Evolutionary conservation across 306 rosid genomes (phyloP).

Genomic region (Vigna radiata): DNA sequence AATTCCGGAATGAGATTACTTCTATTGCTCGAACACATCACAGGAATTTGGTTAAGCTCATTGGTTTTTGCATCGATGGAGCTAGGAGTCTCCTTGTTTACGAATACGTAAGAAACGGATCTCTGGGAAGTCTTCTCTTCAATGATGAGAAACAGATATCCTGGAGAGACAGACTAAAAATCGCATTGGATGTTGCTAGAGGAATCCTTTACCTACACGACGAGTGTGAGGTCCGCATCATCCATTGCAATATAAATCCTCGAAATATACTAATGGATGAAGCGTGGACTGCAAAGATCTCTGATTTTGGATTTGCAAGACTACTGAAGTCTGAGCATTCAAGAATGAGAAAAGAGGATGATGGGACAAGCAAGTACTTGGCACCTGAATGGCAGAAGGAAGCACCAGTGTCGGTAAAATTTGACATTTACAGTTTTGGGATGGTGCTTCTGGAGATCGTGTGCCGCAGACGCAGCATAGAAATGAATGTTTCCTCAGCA

Average conservation of each 20-base stretch:
- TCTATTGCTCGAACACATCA: conserved; percentile 55
- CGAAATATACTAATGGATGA: conserved; percentile 55
- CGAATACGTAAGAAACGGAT: conserved; percentile 54
- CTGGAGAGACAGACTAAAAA: conserved; percentile 38
- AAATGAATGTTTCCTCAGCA: conserved; percentile 23
- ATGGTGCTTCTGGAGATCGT: conserved; percentile 47
- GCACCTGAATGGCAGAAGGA: conserved; percentile 53
- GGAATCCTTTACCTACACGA: conserved; percentile 53
- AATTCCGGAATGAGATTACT: conserved; percentile 48
- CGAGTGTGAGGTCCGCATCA: conserved; percentile 46
- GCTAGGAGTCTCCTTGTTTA: conserved; percentile 48
- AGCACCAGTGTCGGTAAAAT: conserved; percentile 35
- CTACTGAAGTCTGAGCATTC: conserved; percentile 11
- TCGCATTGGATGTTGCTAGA: conserved; percentile 46
- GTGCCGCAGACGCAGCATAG: conserved; percentile 40
- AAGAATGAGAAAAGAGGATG: conserved; percentile 7
- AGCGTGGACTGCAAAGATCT: conserved; percentile 47
- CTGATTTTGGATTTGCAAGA: conserved; percentile 56
- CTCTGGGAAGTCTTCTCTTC: conserved; percentile 48
- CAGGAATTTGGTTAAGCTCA: conserved; percentile 48
- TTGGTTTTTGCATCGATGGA: conserved; percentile 55
- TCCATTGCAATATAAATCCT: conserved; percentile 55
- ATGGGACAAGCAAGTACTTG: conserved; percentile 28
- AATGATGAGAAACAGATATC: background rate
- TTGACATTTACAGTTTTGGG: conserved; percentile 49